A percentile compares a stretch with the other conserved stretches of the same genome.
Conservation (phyloP, 2,329 filamentous ascomycete genomes). For the Cytospora chrysosperma region DNA sequence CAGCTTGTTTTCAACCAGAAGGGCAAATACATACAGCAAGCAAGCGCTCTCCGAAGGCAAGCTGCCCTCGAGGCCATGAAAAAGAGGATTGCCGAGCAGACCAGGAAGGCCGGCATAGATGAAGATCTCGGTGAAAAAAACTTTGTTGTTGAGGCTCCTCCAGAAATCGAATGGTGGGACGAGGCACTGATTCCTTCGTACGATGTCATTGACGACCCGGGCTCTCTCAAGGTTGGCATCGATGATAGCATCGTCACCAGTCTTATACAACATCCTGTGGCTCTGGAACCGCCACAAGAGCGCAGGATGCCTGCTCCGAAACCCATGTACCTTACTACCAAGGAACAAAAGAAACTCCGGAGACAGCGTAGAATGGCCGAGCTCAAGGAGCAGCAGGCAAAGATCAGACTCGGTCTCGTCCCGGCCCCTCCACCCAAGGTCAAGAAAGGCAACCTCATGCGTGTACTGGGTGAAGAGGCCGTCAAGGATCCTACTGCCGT, state of each 20-base stretch:
- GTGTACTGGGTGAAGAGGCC: slow-evolving; percentile 83
- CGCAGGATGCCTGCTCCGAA: slow-evolving; percentile 76
- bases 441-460: slow-evolving; percentile 97
- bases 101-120: slow-evolving; percentile 88
- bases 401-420: slow-evolving; percentile 86
- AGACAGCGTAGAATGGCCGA: slow-evolving; percentile 89
- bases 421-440: slow-evolving; percentile 93
- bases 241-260: slow-evolving; percentile 85
- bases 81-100: slow-evolving; percentile 82
- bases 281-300: slow-evolving; percentile 88
- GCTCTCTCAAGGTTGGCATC: slow-evolving; percentile 69
- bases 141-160: slow-evolving; percentile 79
- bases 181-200: slow-evolving; percentile 82
- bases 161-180: slow-evolving; percentile 96
- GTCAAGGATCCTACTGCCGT: slow-evolving; percentile 98
- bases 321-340: slow-evolving; percentile 86
- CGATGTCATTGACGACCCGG: slow-evolving; percentile 62
- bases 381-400: slow-evolving; percentile 93
- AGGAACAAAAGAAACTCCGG: slow-evolving; percentile 88
- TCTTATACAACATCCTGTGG: slow-evolving; percentile 90
- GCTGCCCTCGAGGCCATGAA: slow-evolving; percentile 92
- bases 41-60: slow-evolving; percentile 82
- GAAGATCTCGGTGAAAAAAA: slow-evolving; percentile 88
- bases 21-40: slow-evolving; percentile 96
- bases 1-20: slow-evolving; percentile 89